Evolutionary conservation across 179 eudicot genomes (phyloP).

Genomic region (Silene coronaria): DNA sequence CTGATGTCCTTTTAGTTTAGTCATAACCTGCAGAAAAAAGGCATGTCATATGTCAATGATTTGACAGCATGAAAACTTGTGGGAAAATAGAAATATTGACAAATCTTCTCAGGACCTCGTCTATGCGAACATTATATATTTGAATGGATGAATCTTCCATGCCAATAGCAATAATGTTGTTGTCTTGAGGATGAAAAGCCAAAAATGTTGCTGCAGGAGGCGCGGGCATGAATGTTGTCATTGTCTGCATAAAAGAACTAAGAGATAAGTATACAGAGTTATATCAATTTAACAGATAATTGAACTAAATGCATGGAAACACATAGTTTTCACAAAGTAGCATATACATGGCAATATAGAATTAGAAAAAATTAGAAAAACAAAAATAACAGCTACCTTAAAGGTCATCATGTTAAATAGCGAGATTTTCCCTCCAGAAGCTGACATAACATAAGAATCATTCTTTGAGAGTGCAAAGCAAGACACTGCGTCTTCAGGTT

Average conservation of each 20-base stretch:
- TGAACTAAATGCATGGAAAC: not conserved
- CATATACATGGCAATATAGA: not conserved
- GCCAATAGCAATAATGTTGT: conserved; percentile 85
- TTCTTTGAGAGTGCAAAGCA: conserved; percentile 92
- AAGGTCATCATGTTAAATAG: conserved; percentile 87
- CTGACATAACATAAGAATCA: conserved; percentile 91
- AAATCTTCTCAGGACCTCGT: conserved; percentile 45
- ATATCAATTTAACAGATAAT: not conserved
- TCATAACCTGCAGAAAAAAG: conserved; percentile 51
- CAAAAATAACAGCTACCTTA: conserved; percentile 38
- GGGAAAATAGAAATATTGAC: not conserved
- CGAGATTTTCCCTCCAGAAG: conserved; percentile 86
- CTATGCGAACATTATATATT: conserved; percentile 78
- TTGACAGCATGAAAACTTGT: not conserved
- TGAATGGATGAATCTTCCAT: conserved; percentile 91
- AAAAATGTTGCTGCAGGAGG: conserved; percentile 88
- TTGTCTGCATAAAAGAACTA: conserved; percentile 50
- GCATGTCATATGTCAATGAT: conserved; percentile 13
- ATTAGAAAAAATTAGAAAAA: not conserved
- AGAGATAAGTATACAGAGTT: not conserved
- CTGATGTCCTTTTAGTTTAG: conserved; percentile 82
- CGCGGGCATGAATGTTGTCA: conserved; percentile 88
- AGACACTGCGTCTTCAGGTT: conserved; percentile 73
- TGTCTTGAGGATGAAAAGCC: conserved; percentile 87
- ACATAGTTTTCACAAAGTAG: not conserved